phyloP scores from a whole-genome alignment of 345 rosid species.

The Bretschneidera sinensis region DNA sequence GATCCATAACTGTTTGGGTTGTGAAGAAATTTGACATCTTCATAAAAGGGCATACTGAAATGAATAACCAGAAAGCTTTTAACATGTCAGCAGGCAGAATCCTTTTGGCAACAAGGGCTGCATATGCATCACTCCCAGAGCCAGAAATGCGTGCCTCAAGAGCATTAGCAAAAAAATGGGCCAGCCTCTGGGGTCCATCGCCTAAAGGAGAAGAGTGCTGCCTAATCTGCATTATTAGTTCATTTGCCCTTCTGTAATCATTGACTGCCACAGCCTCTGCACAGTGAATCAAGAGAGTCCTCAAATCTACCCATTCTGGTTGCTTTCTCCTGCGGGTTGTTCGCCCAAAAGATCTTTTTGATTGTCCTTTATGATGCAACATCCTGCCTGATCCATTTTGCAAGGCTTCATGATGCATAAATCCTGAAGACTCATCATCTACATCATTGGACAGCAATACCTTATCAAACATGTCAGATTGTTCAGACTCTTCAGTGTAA shows the following conservation, averaged over 20 bases:
- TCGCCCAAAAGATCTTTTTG: conserved; percentile 11
- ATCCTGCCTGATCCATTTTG: background rate
- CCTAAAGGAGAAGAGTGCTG: no score
- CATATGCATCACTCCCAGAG: conserved; percentile 11
- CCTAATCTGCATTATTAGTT: conserved; percentile 31
- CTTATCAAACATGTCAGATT: conserved; percentile 40
- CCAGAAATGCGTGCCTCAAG: conserved; percentile 37
- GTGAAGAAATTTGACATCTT: conserved; percentile 36
- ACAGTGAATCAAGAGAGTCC: conserved; percentile 28
- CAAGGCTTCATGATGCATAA: background rate
- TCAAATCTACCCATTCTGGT: conserved; percentile 25
- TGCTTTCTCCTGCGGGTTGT: background rate
- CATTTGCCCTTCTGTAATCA: conserved; percentile 27
- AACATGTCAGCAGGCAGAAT: conserved; percentile 22
- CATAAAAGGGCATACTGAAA: conserved; percentile 19
- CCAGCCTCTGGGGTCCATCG: no score
- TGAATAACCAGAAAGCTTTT: conserved; percentile 18
- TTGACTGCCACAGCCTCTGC: conserved; percentile 28
- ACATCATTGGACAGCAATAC: conserved; percentile 32
- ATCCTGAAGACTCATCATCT: background rate
- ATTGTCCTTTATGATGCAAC: no score
- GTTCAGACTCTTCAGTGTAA: conserved; percentile 40
- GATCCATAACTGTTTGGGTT: conserved; percentile 30
- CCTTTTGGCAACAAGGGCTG: conserved; percentile 5
- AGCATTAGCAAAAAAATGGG: conserved; percentile 37